Evolutionary conservation across 192 early-diverging fungal genomes (phyloP), one percentile per base, ranked within the genome.

Genomic region (Coemansia sp.): DNA sequence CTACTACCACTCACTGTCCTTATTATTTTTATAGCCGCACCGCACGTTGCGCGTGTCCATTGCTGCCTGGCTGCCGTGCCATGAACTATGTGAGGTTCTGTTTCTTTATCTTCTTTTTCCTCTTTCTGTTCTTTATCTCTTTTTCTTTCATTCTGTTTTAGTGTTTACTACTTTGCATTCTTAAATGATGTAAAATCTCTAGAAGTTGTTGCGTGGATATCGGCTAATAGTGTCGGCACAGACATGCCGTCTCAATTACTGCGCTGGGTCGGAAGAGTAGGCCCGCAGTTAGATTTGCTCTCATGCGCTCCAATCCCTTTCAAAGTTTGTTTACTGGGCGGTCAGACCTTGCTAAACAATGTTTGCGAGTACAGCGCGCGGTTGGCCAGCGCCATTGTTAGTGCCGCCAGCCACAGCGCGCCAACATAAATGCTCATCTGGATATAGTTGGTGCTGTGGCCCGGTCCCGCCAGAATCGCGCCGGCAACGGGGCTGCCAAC

Each of bases 381-480:
- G 38, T 76, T 76, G 34, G 53, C 36, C 1, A 56, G 5, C 0
- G 62, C 61, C 35, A 64, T 30, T 2, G 32, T 13, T 5, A 65
- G 43, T 11, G 72, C 66, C 1, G 52, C 56, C 2, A 43, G 33
- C 72, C 72, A 76, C 15, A 76, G 53, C 8, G 35, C 72, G n/a
- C 72, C 72, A 13, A 60, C 43, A 33, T 76, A 76, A 3, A 69
- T 9, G 23, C 60, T 53, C 67, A 69, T 76, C 17, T 61, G 53
- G 3, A 65, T 41, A 39, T 32, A 76, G 15, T 53, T 49, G 3
- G 61, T 54, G 36, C 49, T 45, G 48, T 59, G 53, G 1, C 72
- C 67, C 3, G 67, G 72, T 0, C 61, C 72, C 15, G 43, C 46
- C 5, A 75, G 61, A 6, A 76, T 43, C 0, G 72, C 72, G n/a